These are phyloP conservation scores for Elaphomyces granulatus DNA, from an alignment of 495 filamentous ascomycete genomes.

Conservation along the genomic window DNA sequence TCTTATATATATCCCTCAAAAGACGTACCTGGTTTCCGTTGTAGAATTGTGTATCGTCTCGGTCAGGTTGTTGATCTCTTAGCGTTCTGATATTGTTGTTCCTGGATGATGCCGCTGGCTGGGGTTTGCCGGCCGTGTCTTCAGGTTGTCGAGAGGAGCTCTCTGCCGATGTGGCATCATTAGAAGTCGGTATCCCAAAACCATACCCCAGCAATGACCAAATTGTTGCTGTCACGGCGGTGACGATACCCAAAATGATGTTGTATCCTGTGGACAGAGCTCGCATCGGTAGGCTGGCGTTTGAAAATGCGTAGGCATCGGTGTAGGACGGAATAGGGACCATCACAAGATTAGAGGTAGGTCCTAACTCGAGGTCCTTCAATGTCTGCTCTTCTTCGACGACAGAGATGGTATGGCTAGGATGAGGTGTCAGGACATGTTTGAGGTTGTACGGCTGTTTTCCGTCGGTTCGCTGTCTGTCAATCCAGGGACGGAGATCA, in stretches of 20 bases:
- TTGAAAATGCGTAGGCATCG: conserved; percentile 39
- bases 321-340: conserved; percentile 50
- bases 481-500: conserved; percentile 68
- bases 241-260: conserved; percentile 27
- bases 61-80: conserved; percentile 35
- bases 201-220: conserved; percentile 43
- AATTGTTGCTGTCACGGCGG: conserved; percentile 35
- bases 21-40: conserved; percentile 76
- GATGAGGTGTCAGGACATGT: conserved; percentile 64
- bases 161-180: background rate
- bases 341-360: conserved; percentile 71
- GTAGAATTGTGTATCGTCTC: conserved; percentile 54
- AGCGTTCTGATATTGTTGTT: conserved; percentile 41
- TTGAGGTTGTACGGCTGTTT: conserved; percentile 65
- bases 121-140: conserved; percentile 7
- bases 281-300: conserved; percentile 27
- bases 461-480: conserved; percentile 34
- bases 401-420: conserved; percentile 55
- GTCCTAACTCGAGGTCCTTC: conserved; percentile 50
- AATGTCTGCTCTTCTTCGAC: conserved; percentile 59
- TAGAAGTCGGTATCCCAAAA: conserved; percentile 6
- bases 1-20: no score
- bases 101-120: conserved; percentile 9
- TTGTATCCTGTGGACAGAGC: conserved; percentile 31
- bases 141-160: background rate